phyloP scores from a whole-genome alignment of 371 early-diverging fungal genomes.

The Basidiobolus meristosporus region DNA sequence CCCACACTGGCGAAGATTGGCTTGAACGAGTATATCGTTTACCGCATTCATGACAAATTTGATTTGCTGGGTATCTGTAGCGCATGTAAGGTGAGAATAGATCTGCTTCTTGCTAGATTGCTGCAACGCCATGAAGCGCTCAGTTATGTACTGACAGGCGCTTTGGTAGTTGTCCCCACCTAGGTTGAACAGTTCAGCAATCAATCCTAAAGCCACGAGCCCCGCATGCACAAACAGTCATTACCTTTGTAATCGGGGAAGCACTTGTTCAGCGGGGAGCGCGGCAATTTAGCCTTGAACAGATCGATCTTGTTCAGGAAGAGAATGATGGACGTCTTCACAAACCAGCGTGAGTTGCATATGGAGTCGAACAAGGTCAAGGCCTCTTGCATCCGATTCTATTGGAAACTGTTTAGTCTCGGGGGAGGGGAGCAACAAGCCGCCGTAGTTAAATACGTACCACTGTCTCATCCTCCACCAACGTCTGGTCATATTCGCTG shows the following conservation, averaged over 20 bases:
- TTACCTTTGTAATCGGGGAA: conserved; percentile 52
- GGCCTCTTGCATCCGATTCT: conserved; percentile 77
- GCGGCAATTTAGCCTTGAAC: conserved; percentile 42
- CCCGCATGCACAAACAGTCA: too few species aligned
- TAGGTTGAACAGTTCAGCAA: too few species aligned
- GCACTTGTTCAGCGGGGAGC: conserved; percentile 33
- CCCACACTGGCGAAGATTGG: too few species aligned
- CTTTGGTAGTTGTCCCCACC: conserved; percentile 13
- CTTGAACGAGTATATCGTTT: conserved; percentile 49
- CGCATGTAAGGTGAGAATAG: conserved; percentile 28
- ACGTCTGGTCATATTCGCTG: conserved; percentile 87
- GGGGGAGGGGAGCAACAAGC: too few species aligned
- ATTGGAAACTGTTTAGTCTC: too few species aligned
- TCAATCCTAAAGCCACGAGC: too few species aligned
- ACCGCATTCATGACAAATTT: conserved; percentile 54
- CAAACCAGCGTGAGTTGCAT: conserved; percentile 60
- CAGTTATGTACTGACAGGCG: conserved; percentile 13
- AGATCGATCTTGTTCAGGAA: conserved; percentile 73
- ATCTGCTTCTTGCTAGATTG: conserved; percentile 19
- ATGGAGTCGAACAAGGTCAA: conserved; percentile 81
- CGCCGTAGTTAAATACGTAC: too few species aligned
- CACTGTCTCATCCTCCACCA: conserved; percentile 86
- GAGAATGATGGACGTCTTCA: conserved; percentile 56
- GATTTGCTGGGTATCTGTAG: conserved; percentile 55
- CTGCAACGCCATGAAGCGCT: conserved; percentile 18